Conservation (phyloP, 139 green algal species). For the Chlamydomonas incerta region DNA sequence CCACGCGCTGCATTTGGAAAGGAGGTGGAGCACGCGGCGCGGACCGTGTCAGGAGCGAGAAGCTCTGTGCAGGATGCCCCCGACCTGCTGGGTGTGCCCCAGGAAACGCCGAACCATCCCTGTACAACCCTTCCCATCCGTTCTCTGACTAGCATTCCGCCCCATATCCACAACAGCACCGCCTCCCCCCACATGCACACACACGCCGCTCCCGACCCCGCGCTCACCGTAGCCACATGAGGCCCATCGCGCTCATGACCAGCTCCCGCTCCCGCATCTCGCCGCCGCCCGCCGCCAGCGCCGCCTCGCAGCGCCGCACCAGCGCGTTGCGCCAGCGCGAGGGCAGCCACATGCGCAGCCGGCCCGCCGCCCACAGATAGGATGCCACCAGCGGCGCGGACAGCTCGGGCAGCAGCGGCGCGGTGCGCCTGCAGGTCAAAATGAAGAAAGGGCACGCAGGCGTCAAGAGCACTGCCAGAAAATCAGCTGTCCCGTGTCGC, state of each 20-base stretch:
- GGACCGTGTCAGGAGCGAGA: too few species aligned
- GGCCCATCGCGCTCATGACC: constrained; percentile 5
- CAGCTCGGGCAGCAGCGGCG: neutral
- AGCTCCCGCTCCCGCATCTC: constrained; percentile 20
- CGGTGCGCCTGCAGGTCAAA: neutral
- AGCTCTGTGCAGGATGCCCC: too few species aligned
- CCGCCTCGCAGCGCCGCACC: neutral
- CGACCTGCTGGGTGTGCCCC: too few species aligned
- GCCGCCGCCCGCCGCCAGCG: neutral
- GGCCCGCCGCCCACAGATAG: constrained; percentile 26
- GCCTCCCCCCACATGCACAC: too few species aligned
- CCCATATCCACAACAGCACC: too few species aligned
- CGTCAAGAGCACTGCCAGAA: neutral
- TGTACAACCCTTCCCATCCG: too few species aligned
- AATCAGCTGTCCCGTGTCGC: too few species aligned
- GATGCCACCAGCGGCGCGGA: constrained; percentile 11
- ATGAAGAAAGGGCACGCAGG: neutral
- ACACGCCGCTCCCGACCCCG: too few species aligned
- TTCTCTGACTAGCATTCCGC: too few species aligned
- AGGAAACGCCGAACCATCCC: too few species aligned
- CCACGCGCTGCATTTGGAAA: too few species aligned
- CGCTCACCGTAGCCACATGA: constrained; percentile 26
- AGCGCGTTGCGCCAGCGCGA: neutral
- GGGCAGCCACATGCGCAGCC: constrained; percentile 21
- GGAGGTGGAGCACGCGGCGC: too few species aligned